phyloP scores from a whole-genome alignment of 169 alveolate genomes.

The Fabrea salina region DNA sequence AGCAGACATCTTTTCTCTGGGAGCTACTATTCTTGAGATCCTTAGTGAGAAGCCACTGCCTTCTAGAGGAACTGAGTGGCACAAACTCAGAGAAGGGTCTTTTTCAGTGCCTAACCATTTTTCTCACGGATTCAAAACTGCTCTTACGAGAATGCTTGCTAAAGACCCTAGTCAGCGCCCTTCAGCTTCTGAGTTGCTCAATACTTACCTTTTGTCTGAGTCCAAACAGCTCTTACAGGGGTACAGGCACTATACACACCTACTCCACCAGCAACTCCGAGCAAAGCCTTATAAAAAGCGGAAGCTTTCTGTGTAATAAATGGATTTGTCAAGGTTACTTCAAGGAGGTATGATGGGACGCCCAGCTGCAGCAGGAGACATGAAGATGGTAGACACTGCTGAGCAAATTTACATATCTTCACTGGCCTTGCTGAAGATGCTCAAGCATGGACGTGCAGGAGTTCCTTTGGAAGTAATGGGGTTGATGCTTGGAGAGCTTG shows the following conservation, averaged over 20 bases:
- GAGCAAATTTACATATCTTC: constrained; percentile 97
- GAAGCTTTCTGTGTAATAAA: neutral
- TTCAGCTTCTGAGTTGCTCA: neutral
- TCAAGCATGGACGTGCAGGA: constrained; percentile 97
- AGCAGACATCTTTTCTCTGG: constrained; percentile 65
- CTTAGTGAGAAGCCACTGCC: constrained; percentile 33
- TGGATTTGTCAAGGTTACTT: neutral
- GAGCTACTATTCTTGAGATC: constrained; percentile 48
- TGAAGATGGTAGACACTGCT: constrained; percentile 81
- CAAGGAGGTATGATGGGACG: neutral
- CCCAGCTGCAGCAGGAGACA: neutral
- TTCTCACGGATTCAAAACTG: neutral
- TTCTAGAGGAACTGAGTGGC: constrained; percentile 54
- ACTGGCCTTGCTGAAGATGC: constrained; percentile 96
- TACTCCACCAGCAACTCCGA: too few species aligned
- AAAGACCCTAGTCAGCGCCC: constrained; percentile 22
- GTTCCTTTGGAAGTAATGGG: constrained; percentile 99
- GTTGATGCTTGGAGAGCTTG: constrained; percentile 97
- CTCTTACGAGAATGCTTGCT: neutral
- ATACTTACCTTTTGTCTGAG: neutral
- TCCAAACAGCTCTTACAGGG: too few species aligned
- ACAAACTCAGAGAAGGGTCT: constrained; percentile 44
- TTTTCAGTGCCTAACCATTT: neutral
- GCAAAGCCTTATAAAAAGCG: too few species aligned
- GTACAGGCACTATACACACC: too few species aligned